These are phyloP conservation scores for Barbatosphaeria neglecta DNA, from an alignment of 495 filamentous ascomycete species.

Conservation along the genomic window DNA sequence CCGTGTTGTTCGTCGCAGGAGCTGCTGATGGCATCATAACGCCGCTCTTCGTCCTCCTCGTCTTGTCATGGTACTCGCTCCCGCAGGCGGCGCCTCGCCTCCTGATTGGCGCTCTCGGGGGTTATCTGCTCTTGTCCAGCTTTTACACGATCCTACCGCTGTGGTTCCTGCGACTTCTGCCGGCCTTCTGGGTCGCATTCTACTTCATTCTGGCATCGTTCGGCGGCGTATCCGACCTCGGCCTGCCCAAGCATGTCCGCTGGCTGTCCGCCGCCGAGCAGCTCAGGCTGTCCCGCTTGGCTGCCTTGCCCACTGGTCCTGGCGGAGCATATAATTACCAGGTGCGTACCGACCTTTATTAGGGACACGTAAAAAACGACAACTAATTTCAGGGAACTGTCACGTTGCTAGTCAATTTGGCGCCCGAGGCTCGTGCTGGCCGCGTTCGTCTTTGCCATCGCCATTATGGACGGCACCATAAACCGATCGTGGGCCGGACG, in stretches of 20 bases:
- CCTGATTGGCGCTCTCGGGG: neutral
- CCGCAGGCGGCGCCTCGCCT: neutral
- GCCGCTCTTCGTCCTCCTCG: neutral
- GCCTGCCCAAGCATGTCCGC: neutral
- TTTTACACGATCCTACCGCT: neutral
- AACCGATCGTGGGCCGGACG: too few species aligned
- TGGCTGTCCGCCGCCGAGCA: neutral
- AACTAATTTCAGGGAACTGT: neutral
- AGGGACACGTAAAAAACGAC: neutral
- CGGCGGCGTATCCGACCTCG: neutral
- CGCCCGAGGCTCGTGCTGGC: neutral
- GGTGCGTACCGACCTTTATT: too few species aligned
- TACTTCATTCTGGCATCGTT: neutral
- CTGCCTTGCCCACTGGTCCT: neutral
- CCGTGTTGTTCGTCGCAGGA: neutral
- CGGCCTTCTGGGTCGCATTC: neutral
- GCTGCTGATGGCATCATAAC: neutral
- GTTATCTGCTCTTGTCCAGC: neutral
- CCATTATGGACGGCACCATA: neutral
- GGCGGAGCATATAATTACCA: too few species aligned
- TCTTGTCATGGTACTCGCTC: neutral
- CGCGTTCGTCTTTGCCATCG: neutral
- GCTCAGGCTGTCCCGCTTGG: neutral
- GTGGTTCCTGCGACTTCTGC: neutral
- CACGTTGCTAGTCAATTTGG: neutral